Base-by-base conservation (phyloP, 108 stramenopile genomes). In the Heterococcus sp. region DNA sequence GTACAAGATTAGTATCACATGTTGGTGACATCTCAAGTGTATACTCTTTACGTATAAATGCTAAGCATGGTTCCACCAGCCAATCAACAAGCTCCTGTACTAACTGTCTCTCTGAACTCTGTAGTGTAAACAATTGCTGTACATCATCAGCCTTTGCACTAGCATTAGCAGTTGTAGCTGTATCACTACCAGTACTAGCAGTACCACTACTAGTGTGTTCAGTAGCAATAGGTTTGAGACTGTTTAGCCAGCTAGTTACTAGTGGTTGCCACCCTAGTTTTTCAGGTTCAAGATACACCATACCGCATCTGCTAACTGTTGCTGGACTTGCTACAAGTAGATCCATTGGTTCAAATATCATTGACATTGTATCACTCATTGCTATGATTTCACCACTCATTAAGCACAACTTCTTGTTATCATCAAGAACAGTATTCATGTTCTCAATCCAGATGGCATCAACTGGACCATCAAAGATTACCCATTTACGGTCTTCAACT, bases 371-470 rank as follows among this genome's bases (percentile, higher is more conserved):
- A 27, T 90, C 85, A 31, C 76, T 80, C 0, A 91, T 68, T 1
- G 74, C 64, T 72, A 91, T 91, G 26, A 90, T 89, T 81, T 91
- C 89, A 2, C 90, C 90, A 4, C 83, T 85, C 32, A 86, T 88
- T 31, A 91, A 34, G 72, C 90, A 91, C 11, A 91, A 73, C 85
- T 81, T 81, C 31, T 81, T 81, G 79, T 81, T 81, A 65, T 81
- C 79, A 39, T 81, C 79, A n/a, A 81, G 66, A 33, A 81, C 46
- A 29, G 91, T 91, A 86, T 91, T 91, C 91, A 91, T 91, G 89
- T 91, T 91, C 76, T 91, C 91, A 58, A 91, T 91, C 91, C 91
- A 91, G 69, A 91, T 91, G 33, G 91, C 91, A 35, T 91, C 91
- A 5, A 91, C 91, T 1, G 91, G 91, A 2, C 91, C 91, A 70